Conservation (phyloP, 2,329 filamentous ascomycete genomes). For the Zymoseptoria ardabiliae region DNA sequence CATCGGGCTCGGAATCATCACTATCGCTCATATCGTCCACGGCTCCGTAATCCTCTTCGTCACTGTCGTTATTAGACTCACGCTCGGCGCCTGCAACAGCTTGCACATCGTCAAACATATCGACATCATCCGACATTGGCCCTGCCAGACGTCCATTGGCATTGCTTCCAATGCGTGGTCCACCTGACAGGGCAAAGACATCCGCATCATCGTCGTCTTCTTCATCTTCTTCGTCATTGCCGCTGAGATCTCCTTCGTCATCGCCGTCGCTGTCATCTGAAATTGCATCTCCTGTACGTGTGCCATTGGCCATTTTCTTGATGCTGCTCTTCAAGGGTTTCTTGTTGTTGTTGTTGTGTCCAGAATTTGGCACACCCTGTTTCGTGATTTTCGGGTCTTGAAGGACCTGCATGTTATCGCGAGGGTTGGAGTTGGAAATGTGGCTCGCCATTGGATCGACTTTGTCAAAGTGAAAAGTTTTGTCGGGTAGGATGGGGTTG, state of each 20-base stretch:
- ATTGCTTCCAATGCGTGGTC: conserved; percentile 10
- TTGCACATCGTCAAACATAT: conserved; percentile 11
- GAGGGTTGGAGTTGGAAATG: neutral
- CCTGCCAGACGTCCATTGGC: conserved; percentile 24
- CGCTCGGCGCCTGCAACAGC: conserved; percentile 11
- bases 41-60: conserved; percentile 26
- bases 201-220: conserved; percentile 20
- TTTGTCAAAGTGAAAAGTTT: neutral
- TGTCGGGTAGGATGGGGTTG: neutral
- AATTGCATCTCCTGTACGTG: conserved; percentile 13
- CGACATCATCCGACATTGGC: conserved; percentile 8
- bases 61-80: conserved; percentile 10
- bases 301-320: conserved; percentile 5
- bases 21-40: conserved; percentile 27
- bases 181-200: conserved; percentile 28
- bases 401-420: conserved; percentile 8
- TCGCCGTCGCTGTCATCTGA: conserved; percentile 20
- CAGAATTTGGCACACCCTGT: conserved; percentile 8
- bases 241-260: conserved; percentile 15
- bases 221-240: conserved; percentile 15
- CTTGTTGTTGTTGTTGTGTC: neutral
- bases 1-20: conserved; percentile 22
- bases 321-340: conserved; percentile 12
- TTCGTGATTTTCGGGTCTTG: conserved; percentile 13
- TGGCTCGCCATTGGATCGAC: conserved; percentile 8